Conservation (phyloP, 805 yeast species). For the Candida stauntonica region DNA sequence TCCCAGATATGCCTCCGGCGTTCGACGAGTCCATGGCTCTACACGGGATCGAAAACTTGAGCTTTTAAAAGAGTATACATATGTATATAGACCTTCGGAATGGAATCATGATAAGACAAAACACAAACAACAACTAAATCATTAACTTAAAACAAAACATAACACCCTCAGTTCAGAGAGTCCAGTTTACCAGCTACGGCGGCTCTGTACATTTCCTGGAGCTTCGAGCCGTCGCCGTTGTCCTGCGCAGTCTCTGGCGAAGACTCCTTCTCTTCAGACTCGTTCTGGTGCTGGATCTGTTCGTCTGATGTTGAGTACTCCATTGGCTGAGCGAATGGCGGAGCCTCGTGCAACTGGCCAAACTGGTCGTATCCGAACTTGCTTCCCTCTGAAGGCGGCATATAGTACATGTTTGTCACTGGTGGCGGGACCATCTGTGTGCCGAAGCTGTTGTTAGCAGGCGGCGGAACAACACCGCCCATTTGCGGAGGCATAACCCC, state of each 20-base stretch:
- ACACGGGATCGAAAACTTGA: background rate
- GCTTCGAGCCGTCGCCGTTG: slow-evolving; percentile 12
- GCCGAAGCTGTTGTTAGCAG: slow-evolving; percentile 9
- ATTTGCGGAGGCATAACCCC: slow-evolving; percentile 1
- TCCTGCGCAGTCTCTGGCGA: background rate
- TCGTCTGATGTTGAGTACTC: too few relatives aligned
- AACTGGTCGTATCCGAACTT: slow-evolving; percentile 9
- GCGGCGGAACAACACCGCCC: slow-evolving; percentile 1
- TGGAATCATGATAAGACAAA: too few relatives aligned
- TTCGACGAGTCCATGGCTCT: slow-evolving; percentile 8
- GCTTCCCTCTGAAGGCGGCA: slow-evolving; percentile 16
- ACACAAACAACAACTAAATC: too few relatives aligned
- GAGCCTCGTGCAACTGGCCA: slow-evolving; percentile 2
- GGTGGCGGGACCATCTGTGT: slow-evolving; percentile 15
- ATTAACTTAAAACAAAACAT: background rate
- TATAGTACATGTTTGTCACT: slow-evolving; percentile 18
- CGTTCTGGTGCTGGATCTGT: slow-evolving; percentile 11
- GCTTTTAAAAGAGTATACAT: background rate
- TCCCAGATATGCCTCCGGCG: slow-evolving; percentile 48
- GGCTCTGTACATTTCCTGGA: slow-evolving; percentile 27
- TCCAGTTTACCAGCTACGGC: slow-evolving; percentile 26
- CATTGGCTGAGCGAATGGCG: too few relatives aligned
- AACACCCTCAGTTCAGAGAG: slow-evolving; percentile 14
- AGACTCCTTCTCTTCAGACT: background rate
- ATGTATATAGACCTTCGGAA: background rate